A percentile compares a stretch with the other conserved stretches of the same genome.
phyloP scores from a whole-genome alignment of 2,329 filamentous ascomycete genomes.

The Epichloe gansuensis region DNA sequence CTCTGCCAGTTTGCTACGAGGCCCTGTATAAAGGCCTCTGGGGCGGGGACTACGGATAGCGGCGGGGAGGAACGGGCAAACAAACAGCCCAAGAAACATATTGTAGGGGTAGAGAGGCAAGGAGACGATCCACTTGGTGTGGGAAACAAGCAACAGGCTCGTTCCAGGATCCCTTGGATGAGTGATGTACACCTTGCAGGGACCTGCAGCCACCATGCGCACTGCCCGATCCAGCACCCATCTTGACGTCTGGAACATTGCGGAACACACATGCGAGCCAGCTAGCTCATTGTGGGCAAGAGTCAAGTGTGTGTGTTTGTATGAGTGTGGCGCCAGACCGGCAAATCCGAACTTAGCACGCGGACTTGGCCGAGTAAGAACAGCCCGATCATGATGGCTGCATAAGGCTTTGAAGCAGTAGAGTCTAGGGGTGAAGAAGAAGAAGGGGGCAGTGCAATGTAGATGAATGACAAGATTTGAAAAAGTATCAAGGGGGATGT shows the following conservation, averaged over 20 bases:
- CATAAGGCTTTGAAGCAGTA: background rate
- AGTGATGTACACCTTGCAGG: background rate
- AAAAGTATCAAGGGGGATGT: background rate
- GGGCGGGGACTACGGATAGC: background rate
- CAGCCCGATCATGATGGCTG: background rate
- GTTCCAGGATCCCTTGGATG: background rate
- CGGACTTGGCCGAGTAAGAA: background rate
- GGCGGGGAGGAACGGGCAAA: background rate
- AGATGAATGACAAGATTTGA: background rate
- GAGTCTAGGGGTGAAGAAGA: background rate
- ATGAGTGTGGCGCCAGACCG: background rate
- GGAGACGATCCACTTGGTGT: background rate
- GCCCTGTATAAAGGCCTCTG: background rate
- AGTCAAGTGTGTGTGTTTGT: background rate
- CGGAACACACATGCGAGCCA: background rate
- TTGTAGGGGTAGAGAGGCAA: background rate
- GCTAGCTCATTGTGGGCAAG: background rate
- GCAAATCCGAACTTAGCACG: background rate
- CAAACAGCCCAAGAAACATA: background rate
- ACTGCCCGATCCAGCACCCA: background rate
- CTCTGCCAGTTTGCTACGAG: background rate
- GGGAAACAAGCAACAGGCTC: background rate
- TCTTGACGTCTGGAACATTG: background rate
- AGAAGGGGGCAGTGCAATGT: background rate
- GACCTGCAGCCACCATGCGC: slow-evolving; percentile 1